A percentile compares a stretch with the other conserved stretches of the same genome.
Conservation (phyloP, 2,329 filamentous ascomycete species). For the Elsinoe fawcettii region DNA sequence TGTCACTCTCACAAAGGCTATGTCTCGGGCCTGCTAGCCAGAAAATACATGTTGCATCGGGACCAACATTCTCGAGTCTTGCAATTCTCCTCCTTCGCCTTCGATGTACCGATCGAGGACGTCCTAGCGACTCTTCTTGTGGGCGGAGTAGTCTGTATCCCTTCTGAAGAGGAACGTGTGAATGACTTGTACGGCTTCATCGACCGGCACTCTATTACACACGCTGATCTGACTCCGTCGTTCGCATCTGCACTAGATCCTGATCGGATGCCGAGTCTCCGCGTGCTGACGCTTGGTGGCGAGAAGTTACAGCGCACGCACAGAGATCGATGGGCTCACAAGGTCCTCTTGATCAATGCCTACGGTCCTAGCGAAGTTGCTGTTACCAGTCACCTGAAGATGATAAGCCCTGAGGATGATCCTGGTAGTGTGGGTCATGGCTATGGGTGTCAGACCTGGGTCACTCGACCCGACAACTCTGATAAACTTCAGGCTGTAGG, state of each 20-base stretch:
- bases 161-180: conserved; percentile 19
- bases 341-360: conserved; percentile 17
- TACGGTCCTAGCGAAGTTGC: conserved; percentile 20
- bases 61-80: not conserved
- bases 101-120: conserved; percentile 20
- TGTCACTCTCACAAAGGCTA: not conserved
- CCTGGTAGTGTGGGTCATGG: not conserved
- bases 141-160: conserved; percentile 22
- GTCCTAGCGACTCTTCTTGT: conserved; percentile 20
- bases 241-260: conserved; percentile 19
- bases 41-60: not conserved
- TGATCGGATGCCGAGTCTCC: conserved; percentile 15
- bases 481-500: conserved; percentile 34
- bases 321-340: not conserved
- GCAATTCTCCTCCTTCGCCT: conserved; percentile 13
- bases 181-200: conserved; percentile 17
- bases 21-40: not conserved
- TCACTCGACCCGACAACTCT: conserved; percentile 23
- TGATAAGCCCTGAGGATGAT: conserved; percentile 1
- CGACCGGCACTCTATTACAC: conserved; percentile 15
- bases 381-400: conserved; percentile 17
- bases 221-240: conserved; percentile 19
- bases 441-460: conserved; percentile 23
- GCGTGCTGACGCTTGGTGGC: conserved; percentile 14
- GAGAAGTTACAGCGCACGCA: not conserved